A percentile compares a stretch with the other conserved stretches of the same genome.
These are phyloP conservation scores for Globisporangium radiosum DNA, from an alignment of 352 stramenopile genomes.

Conservation along the genomic window DNA sequence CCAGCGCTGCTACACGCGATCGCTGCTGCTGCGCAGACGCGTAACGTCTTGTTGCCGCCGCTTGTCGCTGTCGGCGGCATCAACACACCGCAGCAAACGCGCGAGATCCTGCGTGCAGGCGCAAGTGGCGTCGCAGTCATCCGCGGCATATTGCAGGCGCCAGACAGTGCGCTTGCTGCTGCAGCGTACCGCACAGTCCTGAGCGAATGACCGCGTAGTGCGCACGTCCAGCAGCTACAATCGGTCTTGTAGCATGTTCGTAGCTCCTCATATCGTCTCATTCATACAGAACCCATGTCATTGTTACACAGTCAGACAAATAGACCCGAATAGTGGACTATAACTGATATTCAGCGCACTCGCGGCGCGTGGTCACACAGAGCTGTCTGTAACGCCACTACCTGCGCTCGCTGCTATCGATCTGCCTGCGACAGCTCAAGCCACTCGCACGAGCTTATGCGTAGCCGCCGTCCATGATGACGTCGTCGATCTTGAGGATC, in stretches of 20 bases:
- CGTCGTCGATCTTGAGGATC: conserved; percentile 99
- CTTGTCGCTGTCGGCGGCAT: conserved; percentile 45
- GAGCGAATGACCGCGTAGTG: background rate
- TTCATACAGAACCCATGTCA: no score
- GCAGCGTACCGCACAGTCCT: conserved; percentile 5
- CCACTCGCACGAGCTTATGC: conserved; percentile 27
- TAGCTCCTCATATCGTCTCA: no score
- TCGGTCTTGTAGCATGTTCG: no score
- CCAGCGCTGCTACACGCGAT: conserved; percentile 26
- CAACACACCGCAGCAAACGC: conserved; percentile 17
- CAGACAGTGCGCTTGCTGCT: conserved; percentile 13
- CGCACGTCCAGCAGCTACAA: no score
- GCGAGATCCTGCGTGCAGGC: conserved; percentile 21
- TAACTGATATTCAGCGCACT: no score
- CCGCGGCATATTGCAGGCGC: conserved; percentile 24
- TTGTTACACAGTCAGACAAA: no score
- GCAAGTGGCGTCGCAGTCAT: conserved; percentile 40
- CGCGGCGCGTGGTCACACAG: no score
- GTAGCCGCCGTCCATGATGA: conserved; percentile 95
- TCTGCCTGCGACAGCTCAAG: no score
- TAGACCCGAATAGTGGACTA: no score
- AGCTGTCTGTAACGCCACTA: no score
- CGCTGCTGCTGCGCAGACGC: background rate
- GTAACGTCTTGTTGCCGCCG: conserved; percentile 2
- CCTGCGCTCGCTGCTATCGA: no score